phyloP scores from a whole-genome alignment of 2,329 filamentous ascomycete genomes.

The Botryotinia convoluta region DNA sequence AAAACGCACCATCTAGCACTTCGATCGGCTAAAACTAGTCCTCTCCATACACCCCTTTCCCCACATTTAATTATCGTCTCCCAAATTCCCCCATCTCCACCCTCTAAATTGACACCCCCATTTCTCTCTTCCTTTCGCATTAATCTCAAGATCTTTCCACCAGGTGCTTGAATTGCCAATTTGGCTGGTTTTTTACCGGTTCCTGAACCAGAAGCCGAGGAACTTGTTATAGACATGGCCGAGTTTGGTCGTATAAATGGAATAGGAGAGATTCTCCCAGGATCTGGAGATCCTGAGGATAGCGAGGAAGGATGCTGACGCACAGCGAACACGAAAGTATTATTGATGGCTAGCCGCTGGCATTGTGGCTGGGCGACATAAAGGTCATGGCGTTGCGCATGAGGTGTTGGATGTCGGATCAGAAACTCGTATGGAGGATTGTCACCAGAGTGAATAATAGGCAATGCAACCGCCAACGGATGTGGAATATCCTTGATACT shows the following conservation, averaged over 20 bases:
- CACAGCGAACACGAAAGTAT: slow-evolving; percentile 96
- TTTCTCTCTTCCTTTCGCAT: slow-evolving; percentile 72
- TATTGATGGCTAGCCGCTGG: slow-evolving; percentile 81
- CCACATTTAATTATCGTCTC: slow-evolving; percentile 90
- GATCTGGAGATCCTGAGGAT: slow-evolving; percentile 41
- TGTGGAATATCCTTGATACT: slow-evolving; percentile 96
- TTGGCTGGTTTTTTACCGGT: slow-evolving; percentile 84
- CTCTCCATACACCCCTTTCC: slow-evolving; percentile 77
- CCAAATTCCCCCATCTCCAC: slow-evolving; percentile 74
- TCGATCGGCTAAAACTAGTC: slow-evolving; percentile 76
- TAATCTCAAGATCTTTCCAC: slow-evolving; percentile 87
- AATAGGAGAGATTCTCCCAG: slow-evolving; percentile 47
- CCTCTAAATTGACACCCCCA: slow-evolving; percentile 48
- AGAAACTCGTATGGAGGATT: slow-evolving; percentile 95
- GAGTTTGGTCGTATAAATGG: slow-evolving; percentile 61
- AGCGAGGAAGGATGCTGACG: slow-evolving; percentile 80
- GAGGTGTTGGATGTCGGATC: slow-evolving; percentile 88
- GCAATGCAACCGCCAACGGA: slow-evolving; percentile 83
- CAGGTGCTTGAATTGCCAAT: slow-evolving; percentile 88
- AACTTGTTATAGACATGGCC: slow-evolving; percentile 62
- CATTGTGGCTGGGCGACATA: slow-evolving; percentile 98
- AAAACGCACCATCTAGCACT: slow-evolving; percentile 91
- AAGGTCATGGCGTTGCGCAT: slow-evolving; percentile 94
- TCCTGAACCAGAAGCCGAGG: slow-evolving; percentile 56
- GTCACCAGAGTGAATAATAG: slow-evolving; percentile 83